Evolutionary conservation across 139 green algal genomes (phyloP).

Genomic region (Yamagishiella unicocca): DNA sequence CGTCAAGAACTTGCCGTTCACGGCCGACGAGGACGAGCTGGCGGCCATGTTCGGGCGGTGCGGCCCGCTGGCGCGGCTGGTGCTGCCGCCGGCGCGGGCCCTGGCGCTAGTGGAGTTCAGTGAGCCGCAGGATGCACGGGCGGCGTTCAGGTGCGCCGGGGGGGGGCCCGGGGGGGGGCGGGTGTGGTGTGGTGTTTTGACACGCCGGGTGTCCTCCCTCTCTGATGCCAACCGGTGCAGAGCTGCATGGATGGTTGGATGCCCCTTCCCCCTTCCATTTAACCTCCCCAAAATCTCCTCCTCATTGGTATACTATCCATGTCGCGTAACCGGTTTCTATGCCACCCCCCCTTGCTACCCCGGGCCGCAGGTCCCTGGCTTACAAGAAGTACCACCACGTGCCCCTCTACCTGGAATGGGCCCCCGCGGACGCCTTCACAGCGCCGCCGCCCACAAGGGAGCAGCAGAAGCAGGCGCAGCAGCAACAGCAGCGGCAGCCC

Average conservation of each 20-base stretch:
- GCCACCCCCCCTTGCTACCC: background rate
- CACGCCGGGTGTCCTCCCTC: no score
- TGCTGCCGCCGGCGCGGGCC: slow-evolving; percentile 89
- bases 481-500: background rate
- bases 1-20: slow-evolving; percentile 98
- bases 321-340: no score
- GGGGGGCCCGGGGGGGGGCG: background rate
- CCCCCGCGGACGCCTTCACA: slow-evolving; percentile 88
- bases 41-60: slow-evolving; percentile 69
- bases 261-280: no score
- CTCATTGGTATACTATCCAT: no score
- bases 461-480: slow-evolving; percentile 13
- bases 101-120: slow-evolving; percentile 93
- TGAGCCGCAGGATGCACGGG: slow-evolving; percentile 73
- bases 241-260: no score
- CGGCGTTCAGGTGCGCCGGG: slow-evolving; percentile 61
- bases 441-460: slow-evolving; percentile 21
- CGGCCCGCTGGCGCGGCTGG: slow-evolving; percentile 77
- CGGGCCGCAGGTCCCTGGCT: slow-evolving; percentile 74
- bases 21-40: slow-evolving; percentile 76
- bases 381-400: slow-evolving; percentile 97
- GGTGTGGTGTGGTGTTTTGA: background rate
- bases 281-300: no score
- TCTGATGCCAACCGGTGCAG: no score
- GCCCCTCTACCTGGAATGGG: slow-evolving; percentile 98